Evolutionary conservation across 148 eudicot species (phyloP).

Genomic region (Amaranthus hypochondriacus): DNA sequence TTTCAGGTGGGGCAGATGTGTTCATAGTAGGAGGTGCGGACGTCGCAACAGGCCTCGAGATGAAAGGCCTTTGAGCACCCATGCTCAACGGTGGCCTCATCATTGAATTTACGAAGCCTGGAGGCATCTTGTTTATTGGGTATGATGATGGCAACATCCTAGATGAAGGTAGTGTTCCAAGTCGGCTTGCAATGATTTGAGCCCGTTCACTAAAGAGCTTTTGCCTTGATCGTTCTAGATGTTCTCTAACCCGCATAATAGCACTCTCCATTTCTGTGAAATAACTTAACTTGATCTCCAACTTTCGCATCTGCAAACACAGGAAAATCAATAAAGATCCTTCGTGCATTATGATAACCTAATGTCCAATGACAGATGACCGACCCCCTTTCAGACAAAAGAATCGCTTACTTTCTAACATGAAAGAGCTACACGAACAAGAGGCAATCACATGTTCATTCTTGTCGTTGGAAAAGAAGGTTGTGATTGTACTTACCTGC

Average conservation of each 20-base stretch:
- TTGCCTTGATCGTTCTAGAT: conserved; percentile 76
- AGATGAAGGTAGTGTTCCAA: conserved; percentile 59
- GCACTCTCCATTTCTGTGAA: conserved; percentile 76
- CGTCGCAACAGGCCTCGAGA: conserved; percentile 57
- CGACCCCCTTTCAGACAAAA: background rate
- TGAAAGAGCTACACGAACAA: background rate
- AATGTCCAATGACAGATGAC: background rate
- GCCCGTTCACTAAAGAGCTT: conserved; percentile 78
- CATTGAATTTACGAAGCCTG: conserved; percentile 41
- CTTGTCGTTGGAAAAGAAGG: background rate
- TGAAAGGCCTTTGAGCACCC: conserved; percentile 63
- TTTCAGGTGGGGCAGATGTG: conserved; percentile 34
- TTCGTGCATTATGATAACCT: conserved; percentile 10
- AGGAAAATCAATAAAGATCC: conserved; percentile 10
- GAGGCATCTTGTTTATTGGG: conserved; percentile 56
- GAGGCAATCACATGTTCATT: background rate
- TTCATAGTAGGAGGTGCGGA: conserved; percentile 34
- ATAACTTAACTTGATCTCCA: conserved; percentile 82
- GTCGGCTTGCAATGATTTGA: conserved; percentile 76
- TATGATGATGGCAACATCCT: conserved; percentile 53
- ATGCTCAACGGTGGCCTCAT: conserved; percentile 52
- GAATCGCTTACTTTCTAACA: background rate
- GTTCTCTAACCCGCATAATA: conserved; percentile 69
- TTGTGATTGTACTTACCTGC: conserved; percentile 50
- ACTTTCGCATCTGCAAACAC: conserved; percentile 64